Conservation (phyloP, 2,329 filamentous ascomycete genomes). For the Colletotrichum musae region DNA sequence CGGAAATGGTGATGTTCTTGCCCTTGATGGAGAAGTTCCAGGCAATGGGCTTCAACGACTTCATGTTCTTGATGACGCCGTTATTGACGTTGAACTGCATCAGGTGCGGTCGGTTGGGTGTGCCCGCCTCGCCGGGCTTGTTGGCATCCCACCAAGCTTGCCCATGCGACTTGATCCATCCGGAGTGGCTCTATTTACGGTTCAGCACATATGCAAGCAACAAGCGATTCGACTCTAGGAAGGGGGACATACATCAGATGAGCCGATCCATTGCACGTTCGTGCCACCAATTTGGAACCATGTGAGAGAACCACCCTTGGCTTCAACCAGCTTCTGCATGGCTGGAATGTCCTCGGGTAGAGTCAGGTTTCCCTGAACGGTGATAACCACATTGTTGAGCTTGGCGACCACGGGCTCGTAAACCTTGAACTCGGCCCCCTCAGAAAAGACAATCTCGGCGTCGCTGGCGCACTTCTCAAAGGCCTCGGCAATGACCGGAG, state of each 20-base stretch:
- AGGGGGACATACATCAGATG: conserved; percentile 48
- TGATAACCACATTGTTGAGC: conserved; percentile 58
- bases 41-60: conserved; percentile 59
- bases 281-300: conserved; percentile 56
- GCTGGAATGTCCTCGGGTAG: conserved; percentile 56
- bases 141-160: conserved; percentile 63
- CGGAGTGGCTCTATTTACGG: conserved; percentile 43
- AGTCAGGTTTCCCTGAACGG: conserved; percentile 59
- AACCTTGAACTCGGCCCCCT: conserved; percentile 59
- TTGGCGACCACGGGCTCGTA: conserved; percentile 55
- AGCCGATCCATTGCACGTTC: conserved; percentile 51
- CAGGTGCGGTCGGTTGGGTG: conserved; percentile 56
- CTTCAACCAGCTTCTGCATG: conserved; percentile 53
- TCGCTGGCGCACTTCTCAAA: conserved; percentile 54
- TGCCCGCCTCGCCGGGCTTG: conserved; percentile 53
- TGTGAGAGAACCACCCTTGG: conserved; percentile 48
- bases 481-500: conserved; percentile 53
- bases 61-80: conserved; percentile 55
- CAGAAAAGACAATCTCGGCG: conserved; percentile 53
- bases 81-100: conserved; percentile 55
- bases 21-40: conserved; percentile 58
- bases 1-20: conserved; percentile 55
- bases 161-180: conserved; percentile 62
- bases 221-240: neutral
- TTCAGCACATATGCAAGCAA: neutral